phyloP scores from a whole-genome alignment of 2,329 filamentous ascomycete genomes.

The Colletotrichum tamarilloi region DNA sequence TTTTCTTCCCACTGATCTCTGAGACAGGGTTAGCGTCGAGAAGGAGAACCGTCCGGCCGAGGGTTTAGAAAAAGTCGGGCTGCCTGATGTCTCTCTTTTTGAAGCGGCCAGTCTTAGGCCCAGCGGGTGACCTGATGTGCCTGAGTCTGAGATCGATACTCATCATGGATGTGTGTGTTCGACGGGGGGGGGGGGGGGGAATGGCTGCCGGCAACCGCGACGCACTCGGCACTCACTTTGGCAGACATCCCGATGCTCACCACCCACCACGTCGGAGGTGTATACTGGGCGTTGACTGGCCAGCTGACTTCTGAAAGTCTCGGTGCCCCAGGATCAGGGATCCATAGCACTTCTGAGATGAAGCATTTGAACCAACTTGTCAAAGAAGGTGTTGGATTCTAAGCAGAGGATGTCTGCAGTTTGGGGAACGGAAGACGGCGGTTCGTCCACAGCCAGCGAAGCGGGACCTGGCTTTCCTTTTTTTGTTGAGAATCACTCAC shows the following conservation, averaged over 20 bases:
- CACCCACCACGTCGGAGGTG: background rate
- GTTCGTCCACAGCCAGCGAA: constrained; percentile 4
- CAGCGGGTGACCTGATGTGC: constrained; percentile 12
- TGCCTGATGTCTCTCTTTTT: constrained; percentile 32
- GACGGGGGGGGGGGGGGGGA: background rate
- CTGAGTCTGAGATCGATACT: constrained; percentile 14
- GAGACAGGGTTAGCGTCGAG: constrained; percentile 36
- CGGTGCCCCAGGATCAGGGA: constrained; percentile 23
- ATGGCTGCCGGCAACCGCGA: constrained; percentile 6
- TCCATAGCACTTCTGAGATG: background rate
- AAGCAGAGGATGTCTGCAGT: constrained; percentile 19
- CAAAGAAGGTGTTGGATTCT: constrained; percentile 2
- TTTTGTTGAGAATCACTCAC: constrained; percentile 32
- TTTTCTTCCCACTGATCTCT: constrained; percentile 33
- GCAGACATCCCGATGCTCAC: constrained; percentile 4
- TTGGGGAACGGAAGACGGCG: background rate
- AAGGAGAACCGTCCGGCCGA: constrained; percentile 17
- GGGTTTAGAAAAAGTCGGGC: constrained; percentile 23
- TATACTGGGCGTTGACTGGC: constrained; percentile 5
- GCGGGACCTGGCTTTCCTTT: constrained; percentile 12
- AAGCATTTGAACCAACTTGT: constrained; percentile 4
- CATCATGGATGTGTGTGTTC: constrained; percentile 14
- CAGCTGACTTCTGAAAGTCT: constrained; percentile 2
- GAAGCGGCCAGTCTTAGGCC: constrained; percentile 17
- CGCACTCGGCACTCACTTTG: background rate